Percentiles rank a stretch among this genome's conserved stretches.
These are phyloP conservation scores for Metarhizium album DNA, from an alignment of 2,329 filamentous ascomycete species.

Conservation along the genomic window DNA sequence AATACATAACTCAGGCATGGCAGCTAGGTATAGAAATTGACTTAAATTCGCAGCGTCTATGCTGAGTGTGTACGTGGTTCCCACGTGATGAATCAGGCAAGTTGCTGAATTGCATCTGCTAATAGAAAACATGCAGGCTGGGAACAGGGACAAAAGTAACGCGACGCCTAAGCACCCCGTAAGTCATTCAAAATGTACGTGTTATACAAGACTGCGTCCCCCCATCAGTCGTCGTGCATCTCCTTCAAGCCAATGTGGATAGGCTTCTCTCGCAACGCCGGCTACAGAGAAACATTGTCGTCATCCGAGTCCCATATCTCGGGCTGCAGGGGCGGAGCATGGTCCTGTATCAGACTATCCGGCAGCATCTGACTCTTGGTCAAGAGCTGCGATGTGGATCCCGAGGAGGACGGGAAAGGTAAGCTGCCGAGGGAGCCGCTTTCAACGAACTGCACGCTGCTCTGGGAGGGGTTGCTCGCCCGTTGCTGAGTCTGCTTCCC, in stretches of 20 bases:
- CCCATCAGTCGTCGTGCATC: not conserved
- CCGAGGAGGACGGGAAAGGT: constrained; percentile 8
- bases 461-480: constrained; percentile 10
- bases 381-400: constrained; percentile 34
- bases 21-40: constrained; percentile 5
- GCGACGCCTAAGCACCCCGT: too few species aligned
- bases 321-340: constrained; percentile 17
- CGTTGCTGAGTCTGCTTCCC: constrained; percentile 11
- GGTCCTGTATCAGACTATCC: constrained; percentile 31
- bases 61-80: too few species aligned
- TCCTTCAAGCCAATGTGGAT: not conserved
- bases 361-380: constrained; percentile 43
- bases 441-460: constrained; percentile 17
- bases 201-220: too few species aligned
- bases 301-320: constrained; percentile 29
- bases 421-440: constrained; percentile 10
- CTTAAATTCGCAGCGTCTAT: not conserved
- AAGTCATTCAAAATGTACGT: too few species aligned
- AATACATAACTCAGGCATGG: not conserved
- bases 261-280: not conserved
- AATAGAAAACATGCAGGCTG: too few species aligned
- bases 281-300: constrained; percentile 13
- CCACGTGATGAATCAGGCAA: too few species aligned
- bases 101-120: too few species aligned
- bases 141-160: too few species aligned